Conservation (phyloP, 768 basidiomycete species). For the Clitopilus passeckerianus region DNA sequence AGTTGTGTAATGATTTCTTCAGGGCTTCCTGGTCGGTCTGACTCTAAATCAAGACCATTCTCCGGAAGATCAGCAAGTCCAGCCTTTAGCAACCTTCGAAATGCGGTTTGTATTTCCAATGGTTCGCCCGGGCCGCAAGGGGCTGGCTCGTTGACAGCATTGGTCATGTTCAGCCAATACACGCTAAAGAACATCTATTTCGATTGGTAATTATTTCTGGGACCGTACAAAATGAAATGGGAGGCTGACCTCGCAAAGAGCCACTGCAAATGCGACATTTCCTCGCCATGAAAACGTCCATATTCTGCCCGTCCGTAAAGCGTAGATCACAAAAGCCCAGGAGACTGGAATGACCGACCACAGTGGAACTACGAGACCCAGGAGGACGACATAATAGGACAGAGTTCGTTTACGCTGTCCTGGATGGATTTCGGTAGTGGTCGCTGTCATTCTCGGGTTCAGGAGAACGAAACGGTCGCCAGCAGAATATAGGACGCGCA, state of each 20-base stretch:
- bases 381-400: constrained; percentile 57
- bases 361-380: constrained; percentile 53
- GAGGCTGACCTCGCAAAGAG: constrained; percentile 53
- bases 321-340: constrained; percentile 58
- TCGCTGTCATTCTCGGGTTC: constrained; percentile 15
- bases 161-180: constrained; percentile 51
- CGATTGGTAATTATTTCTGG: constrained; percentile 2
- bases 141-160: constrained; percentile 40
- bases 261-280: constrained; percentile 36
- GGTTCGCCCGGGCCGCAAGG: constrained; percentile 40
- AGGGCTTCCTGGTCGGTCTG: constrained; percentile 54
- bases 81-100: constrained; percentile 57
- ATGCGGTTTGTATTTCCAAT: constrained; percentile 53
- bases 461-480: background rate
- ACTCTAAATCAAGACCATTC: constrained; percentile 52
- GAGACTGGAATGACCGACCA: constrained; percentile 60
- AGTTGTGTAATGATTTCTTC: constrained; percentile 54
- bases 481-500: background rate
- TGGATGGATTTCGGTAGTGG: constrained; percentile 34
- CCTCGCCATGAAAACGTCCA: constrained; percentile 35
- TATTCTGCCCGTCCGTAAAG: constrained; percentile 37
- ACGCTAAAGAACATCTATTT: constrained; percentile 64
- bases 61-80: constrained; percentile 56
- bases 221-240: background rate
- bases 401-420: constrained; percentile 30